Base-by-base conservation (phyloP, 2,329 filamentous ascomycete species). In the Sclerotinia minor region DNA sequence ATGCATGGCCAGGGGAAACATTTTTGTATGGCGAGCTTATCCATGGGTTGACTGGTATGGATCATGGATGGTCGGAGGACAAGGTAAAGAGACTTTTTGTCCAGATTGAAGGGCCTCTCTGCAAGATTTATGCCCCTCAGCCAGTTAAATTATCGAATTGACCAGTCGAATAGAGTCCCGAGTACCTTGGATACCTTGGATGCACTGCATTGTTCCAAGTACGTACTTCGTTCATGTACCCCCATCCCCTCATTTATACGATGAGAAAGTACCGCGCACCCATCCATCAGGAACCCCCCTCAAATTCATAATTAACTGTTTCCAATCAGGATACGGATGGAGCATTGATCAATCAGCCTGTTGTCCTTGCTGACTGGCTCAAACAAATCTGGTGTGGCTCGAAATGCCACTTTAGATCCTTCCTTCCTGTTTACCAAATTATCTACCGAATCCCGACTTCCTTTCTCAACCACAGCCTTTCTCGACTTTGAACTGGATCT, bases 1-100 rank as follows among this genome's bases (percentile, higher is more conserved):
- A 57, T 55, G 63, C 63, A 65, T 65, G 24, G 24, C 50, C 63
- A 65, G 19, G 63, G 50, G 49, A 57, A 21, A 13, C n/a, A 54
- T 32, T 60, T 60, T 32, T 47, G 19, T 44, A 57, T 32, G 63
- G 50, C 49, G 35, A 55, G 17, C 49, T 57, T 44, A 19, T 32
- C 19, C 35, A 32, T 41, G 19, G 49, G 11, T 58, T 50, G 5
- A 50, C 38, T 61, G 45, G 21, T 50, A 58, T 58, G 26, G 35
- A 52, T 35, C 38, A 44, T 58, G 63, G 50, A n/a, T 55, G 24
- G 32, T 61, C 21, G 45, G 45, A 35, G 50, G 26, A n/a, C 63
- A 55, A 57, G 49, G 50, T 44, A 47, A 47, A 52, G 47, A 47
- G 50, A 41, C 38, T 41, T n/a, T 24, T 44, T 26, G 50, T 65